phyloP scores from a whole-genome alignment of 148 eudicot genomes.

The Cornus florida region DNA sequence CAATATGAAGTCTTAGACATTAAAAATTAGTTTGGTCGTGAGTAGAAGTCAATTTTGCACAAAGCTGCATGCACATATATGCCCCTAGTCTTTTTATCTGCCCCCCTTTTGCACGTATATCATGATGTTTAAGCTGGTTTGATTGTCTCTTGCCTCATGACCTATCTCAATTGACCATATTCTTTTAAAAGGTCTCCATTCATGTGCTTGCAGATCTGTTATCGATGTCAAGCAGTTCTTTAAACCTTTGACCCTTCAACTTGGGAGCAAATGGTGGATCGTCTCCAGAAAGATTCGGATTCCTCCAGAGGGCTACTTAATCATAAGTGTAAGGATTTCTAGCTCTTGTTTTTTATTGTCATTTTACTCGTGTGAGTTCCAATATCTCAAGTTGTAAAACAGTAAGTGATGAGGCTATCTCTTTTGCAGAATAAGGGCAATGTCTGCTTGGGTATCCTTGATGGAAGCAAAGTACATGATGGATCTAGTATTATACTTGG shows the following conservation, averaged over 20 bases:
- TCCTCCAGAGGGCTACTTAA: constrained; percentile 56
- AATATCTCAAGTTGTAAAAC: background rate
- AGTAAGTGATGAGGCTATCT: background rate
- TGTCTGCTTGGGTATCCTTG: constrained; percentile 66
- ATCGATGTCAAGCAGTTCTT: constrained; percentile 42
- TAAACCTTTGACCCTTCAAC: constrained; percentile 50
- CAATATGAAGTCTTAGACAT: no score
- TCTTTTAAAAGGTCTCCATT: background rate
- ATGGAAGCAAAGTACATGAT: constrained; percentile 52
- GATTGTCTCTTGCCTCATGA: background rate
- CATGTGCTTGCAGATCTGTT: constrained; percentile 40
- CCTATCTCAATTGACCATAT: background rate
- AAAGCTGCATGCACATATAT: no score
- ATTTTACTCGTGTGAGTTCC: background rate
- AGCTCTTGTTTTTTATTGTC: background rate
- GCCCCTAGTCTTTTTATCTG: no score
- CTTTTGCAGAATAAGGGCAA: constrained; percentile 52
- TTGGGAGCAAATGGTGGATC: constrained; percentile 58
- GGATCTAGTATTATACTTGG: constrained; percentile 56
- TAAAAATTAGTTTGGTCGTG: no score
- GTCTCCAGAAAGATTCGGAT: constrained; percentile 42
- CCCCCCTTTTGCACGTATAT: no score
- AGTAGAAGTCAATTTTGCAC: no score
- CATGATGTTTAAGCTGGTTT: no score
- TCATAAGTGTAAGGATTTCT: constrained; percentile 37